A percentile compares a stretch with the other conserved stretches of the same genome.
Conservation (phyloP, 2,329 filamentous ascomycete genomes). For the Hypoxylon sp. region DNA sequence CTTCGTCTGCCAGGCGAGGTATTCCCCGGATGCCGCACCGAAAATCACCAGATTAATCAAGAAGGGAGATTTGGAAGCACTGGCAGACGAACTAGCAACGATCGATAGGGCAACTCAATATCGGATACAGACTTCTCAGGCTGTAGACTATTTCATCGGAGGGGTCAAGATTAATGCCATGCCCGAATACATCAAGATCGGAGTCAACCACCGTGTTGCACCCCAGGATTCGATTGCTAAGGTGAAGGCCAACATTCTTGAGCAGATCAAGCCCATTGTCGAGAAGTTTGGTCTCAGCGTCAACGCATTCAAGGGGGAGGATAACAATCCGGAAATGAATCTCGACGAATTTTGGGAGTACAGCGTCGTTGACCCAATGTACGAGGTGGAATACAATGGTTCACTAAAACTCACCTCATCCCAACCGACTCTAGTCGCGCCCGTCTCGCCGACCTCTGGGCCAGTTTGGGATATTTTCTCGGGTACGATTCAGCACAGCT, state of each 20-base stretch:
- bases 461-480: constrained; percentile 51
- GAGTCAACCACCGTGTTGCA: constrained; percentile 69
- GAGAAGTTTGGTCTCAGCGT: constrained; percentile 61
- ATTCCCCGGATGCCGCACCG: constrained; percentile 50
- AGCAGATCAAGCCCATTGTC: constrained; percentile 60
- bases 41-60: constrained; percentile 50
- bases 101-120: constrained; percentile 58
- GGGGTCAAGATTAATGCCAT: constrained; percentile 70
- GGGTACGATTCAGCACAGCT: constrained; percentile 51
- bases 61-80: constrained; percentile 48
- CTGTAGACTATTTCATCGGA: constrained; percentile 64
- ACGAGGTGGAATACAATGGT: constrained; percentile 57
- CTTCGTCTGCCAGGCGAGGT: constrained; percentile 52
- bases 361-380: constrained; percentile 45
- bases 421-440: constrained; percentile 51
- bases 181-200: constrained; percentile 64
- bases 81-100: constrained; percentile 49
- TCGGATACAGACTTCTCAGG: constrained; percentile 68
- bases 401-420: constrained; percentile 53
- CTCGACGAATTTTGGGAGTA: constrained; percentile 38
- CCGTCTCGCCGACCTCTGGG: constrained; percentile 53
- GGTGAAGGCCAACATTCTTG: constrained; percentile 59
- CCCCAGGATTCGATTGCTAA: constrained; percentile 62
- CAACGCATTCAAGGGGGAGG: constrained; percentile 59
- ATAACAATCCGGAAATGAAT: constrained; percentile 47